These are phyloP conservation scores for Pythium aristosporum DNA, from an alignment of 352 stramenopile species.

Conservation along the genomic window DNA sequence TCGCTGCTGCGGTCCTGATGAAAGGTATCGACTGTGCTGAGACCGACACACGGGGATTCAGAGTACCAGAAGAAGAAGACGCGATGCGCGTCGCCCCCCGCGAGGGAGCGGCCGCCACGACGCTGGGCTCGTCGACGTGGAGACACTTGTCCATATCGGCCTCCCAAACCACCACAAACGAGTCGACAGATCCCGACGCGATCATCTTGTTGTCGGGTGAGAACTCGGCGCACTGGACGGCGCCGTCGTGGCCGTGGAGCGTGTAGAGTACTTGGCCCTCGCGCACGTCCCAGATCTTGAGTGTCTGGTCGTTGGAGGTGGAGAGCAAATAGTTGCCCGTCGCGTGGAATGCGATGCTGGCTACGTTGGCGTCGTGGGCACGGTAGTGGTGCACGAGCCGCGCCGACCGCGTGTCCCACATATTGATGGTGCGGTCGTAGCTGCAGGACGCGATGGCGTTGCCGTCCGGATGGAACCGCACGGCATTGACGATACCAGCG, in stretches of 20 bases:
- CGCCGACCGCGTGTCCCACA: slow-evolving; percentile 85
- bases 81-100: background rate
- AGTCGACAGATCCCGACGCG: slow-evolving; percentile 71
- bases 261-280: slow-evolving; percentile 93
- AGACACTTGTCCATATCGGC: slow-evolving; percentile 79
- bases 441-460: slow-evolving; percentile 62
- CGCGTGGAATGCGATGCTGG: slow-evolving; percentile 86
- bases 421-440: slow-evolving; percentile 69
- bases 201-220: slow-evolving; percentile 64
- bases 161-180: slow-evolving; percentile 87
- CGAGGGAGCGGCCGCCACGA: slow-evolving; percentile 16
- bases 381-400: slow-evolving; percentile 92
- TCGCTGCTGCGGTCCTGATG: background rate
- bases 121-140: slow-evolving; percentile 36
- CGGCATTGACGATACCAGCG: slow-evolving; percentile 71
- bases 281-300: slow-evolving; percentile 93
- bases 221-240: slow-evolving; percentile 67
- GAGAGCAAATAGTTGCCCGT: slow-evolving; percentile 91
- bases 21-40: background rate
- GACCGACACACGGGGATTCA: background rate
- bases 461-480: slow-evolving; percentile 87
- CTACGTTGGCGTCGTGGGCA: slow-evolving; percentile 81
- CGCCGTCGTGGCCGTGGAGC: slow-evolving; percentile 84
- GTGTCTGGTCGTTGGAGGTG: slow-evolving; percentile 80
- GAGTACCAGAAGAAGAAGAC: background rate